phyloP scores from a whole-genome alignment of 495 filamentous ascomycete species.

The Neohortaea acidophila region DNA sequence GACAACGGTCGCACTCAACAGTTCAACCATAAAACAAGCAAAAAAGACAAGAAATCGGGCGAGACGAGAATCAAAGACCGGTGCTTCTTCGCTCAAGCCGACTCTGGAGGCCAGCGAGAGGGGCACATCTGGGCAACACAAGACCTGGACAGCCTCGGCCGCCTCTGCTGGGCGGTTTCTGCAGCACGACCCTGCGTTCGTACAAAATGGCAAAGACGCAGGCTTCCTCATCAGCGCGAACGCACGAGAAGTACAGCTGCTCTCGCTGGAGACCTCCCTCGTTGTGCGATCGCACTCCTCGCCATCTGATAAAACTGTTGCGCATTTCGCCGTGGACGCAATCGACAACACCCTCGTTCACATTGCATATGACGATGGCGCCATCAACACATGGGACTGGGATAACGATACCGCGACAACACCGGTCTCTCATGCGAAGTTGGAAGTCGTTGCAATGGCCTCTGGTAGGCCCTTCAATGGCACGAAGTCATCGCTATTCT shows the following conservation, averaged over 20 bases:
- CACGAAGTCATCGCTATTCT: neutral
- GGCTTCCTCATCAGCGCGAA: slow-evolving; percentile 50
- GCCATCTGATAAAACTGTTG: slow-evolving; percentile 26
- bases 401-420: neutral
- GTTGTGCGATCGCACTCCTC: slow-evolving; percentile 46
- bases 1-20: too few species aligned
- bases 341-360: slow-evolving; percentile 44
- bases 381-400: slow-evolving; percentile 66
- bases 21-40: too few species aligned
- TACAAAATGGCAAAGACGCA: slow-evolving; percentile 33
- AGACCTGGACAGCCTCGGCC: slow-evolving; percentile 45
- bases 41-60: too few species aligned
- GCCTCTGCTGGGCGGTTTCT: slow-evolving; percentile 54
- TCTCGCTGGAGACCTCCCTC: slow-evolving; percentile 65
- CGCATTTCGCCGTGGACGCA: slow-evolving; percentile 45
- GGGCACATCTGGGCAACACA: too few species aligned
- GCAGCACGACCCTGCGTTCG: slow-evolving; percentile 63
- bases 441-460: neutral
- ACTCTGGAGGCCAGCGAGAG: too few species aligned
- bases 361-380: slow-evolving; percentile 50
- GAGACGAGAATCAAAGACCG: too few species aligned
- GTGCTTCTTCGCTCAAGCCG: too few species aligned
- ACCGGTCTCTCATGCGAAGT: neutral
- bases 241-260: slow-evolving; percentile 54
- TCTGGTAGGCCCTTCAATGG: neutral